phyloP scores from a whole-genome alignment of 2,329 filamentous ascomycete species.

The Penicillium sp. region DNA sequence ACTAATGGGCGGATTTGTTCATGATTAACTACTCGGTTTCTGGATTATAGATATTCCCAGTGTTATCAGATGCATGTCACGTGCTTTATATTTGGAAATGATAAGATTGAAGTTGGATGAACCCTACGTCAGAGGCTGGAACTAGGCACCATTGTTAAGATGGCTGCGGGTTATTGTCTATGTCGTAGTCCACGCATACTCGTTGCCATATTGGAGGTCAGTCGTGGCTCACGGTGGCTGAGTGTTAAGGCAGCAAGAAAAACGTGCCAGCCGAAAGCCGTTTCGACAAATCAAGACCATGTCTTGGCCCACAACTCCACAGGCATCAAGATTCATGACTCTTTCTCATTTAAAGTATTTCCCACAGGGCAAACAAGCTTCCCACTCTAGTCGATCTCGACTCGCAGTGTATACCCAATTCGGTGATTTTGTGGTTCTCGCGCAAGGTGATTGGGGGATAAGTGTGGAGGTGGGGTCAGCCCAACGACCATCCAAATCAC shows the following conservation, averaged over 20 bases:
- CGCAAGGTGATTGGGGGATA: neutral
- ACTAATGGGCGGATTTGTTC: neutral
- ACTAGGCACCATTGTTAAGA: neutral
- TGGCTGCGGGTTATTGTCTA: too few species aligned
- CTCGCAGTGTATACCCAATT: neutral
- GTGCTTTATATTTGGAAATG: neutral
- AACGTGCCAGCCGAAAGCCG: too few species aligned
- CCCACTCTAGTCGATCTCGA: neutral
- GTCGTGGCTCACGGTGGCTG: too few species aligned
- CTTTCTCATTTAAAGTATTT: neutral
- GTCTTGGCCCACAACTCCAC: neutral
- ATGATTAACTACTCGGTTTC: too few species aligned
- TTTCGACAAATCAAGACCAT: neutral
- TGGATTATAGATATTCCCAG: neutral
- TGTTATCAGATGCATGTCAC: neutral
- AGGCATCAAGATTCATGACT: neutral
- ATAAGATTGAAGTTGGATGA: neutral
- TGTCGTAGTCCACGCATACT: too few species aligned
- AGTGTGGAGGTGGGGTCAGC: neutral
- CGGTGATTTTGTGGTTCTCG: neutral
- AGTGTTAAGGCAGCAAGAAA: too few species aligned
- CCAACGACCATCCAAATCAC: neutral
- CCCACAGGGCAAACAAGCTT: neutral
- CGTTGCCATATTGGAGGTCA: too few species aligned
- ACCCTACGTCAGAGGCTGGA: neutral